Base-by-base conservation (phyloP, 768 basidiomycete genomes). In the Podaxis carcinomalis region DNA sequence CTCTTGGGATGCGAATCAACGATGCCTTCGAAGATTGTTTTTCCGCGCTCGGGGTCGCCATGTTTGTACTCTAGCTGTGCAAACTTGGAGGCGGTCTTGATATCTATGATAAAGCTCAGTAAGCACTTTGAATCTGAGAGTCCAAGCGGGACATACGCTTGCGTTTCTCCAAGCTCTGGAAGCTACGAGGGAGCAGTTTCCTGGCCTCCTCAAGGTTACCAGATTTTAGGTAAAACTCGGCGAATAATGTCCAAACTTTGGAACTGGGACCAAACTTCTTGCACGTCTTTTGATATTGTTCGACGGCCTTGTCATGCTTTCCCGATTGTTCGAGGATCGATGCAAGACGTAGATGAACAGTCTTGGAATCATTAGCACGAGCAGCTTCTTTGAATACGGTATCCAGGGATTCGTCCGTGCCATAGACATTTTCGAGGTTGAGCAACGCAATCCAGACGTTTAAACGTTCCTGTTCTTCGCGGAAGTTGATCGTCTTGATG, bases 361-460 rank as follows among this genome's bases (percentile, higher is more conserved):
- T 92, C 75, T 98, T 94, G 5, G 95, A 89, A 68, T 99, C 95
- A 69, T 97, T 98, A 37, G 90, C 83, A 52, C 89, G 84, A 5
- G 84, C 86, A 27, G 96, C 97, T 67, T 98, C 92, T 70, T 89
- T 93, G 82, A 98, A 97, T 1, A 84, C 79, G n/a, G 75, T 70
- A 52, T 95, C 94, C 37, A 93, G 72, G 0, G 82, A 83, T 68
- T 93, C 86, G 32, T 90, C 89, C 6, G 88, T 91, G 1, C 97
- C 97, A 69, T 95, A 98, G 13, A 87, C 77, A 66, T 95, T 95
- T 77, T 99, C 97, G 68, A 99, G 70, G 68, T 99, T 99, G 63
- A 99, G 82, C 51, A 96, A 74, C 7, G 96, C 97, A 70, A 96
- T 92, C 97, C 97, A 99, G 44, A 99, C 87, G 68, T 99, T 99